Base-by-base conservation (phyloP, 495 filamentous ascomycete genomes). In the Xylaria acuta region DNA sequence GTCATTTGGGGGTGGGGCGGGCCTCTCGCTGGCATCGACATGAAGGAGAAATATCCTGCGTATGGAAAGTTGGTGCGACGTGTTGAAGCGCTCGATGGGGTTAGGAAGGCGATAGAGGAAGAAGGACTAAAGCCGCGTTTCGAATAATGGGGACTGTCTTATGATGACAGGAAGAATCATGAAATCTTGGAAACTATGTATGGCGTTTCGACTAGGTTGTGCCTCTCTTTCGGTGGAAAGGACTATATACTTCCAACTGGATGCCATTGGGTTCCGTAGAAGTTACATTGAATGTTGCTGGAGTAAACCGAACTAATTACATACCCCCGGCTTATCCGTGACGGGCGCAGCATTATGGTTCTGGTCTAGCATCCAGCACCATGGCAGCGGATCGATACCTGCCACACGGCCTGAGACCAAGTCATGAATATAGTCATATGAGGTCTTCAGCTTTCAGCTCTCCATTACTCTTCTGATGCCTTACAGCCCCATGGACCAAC, bases 1-100 rank as follows among this genome's bases (percentile, higher is more conserved):
- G 72, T 79, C 27, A 75, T 84, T 51, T 81, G 74, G 63, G 56
- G 76, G 2, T 84, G 81, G 82, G 80, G 72, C 5, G 66, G 16
- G 27, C 20, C 53, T 0, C 9, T 65, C 38, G 36, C 67, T 25
- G 64, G 47, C 5, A 53, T 77, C 62, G 71, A 73, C 27, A 73
- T 79, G 75, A 65, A 64, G 27, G 45, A 27, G 7, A 72, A 64
- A 22, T 83, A 81, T 76, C 78, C 75, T 0, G 75, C 73, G 20
- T 83, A 76, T 67, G 70, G 64, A 18, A 72, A 59, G 59, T 58
- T 80, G 67, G 65, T 74, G 47, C 20, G 12, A 53, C 71, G 70
- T 3, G 25, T 75, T 32, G 62, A 72, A 67, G 34, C 74, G 43
- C 49, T 78, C 3, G 66, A 45, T 36, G 41, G 65, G 38, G 74